Percentiles rank a stretch among this genome's conserved stretches.
Conservation (phyloP, 2,329 filamentous ascomycete genomes). For the Trichoderma atrobrunneum region DNA sequence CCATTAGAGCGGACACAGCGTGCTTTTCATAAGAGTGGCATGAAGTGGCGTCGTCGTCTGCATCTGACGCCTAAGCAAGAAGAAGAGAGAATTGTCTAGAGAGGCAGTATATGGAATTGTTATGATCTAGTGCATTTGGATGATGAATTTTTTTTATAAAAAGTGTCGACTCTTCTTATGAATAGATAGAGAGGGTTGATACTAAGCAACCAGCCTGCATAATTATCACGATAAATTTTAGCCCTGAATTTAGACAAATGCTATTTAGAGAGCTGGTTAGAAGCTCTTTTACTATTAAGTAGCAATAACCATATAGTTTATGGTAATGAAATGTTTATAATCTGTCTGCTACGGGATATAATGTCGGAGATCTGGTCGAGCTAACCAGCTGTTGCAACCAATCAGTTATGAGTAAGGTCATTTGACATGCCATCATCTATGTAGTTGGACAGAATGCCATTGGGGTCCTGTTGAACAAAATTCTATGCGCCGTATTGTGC, state of each 20-base stretch:
- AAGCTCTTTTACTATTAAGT: not conserved
- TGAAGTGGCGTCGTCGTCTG: conserved; percentile 4
- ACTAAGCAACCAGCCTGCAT: not conserved
- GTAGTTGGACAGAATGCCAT: too few relatives aligned
- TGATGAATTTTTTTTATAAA: not conserved
- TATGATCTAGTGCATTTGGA: not conserved
- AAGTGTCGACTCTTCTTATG: not conserved
- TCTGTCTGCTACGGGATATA: not conserved
- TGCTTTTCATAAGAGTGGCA: not conserved
- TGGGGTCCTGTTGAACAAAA: too few relatives aligned
- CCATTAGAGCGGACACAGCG: conserved; percentile 3
- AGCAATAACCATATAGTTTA: not conserved
- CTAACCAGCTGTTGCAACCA: too few relatives aligned
- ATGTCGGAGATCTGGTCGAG: too few relatives aligned
- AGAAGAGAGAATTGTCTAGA: not conserved
- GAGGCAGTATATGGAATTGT: not conserved
- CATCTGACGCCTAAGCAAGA: not conserved
- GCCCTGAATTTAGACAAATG: not conserved
- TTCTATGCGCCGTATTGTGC: too few relatives aligned
- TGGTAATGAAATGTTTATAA: not conserved
- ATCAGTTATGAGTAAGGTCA: too few relatives aligned
- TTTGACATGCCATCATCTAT: too few relatives aligned
- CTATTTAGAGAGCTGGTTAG: not conserved
- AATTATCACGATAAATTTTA: not conserved
- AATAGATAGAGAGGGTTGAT: not conserved